A percentile compares a stretch with the other conserved stretches of the same genome.
phyloP scores from a whole-genome alignment of 2,329 filamentous ascomycete genomes.

The Colletotrichum brevisporum region DNA sequence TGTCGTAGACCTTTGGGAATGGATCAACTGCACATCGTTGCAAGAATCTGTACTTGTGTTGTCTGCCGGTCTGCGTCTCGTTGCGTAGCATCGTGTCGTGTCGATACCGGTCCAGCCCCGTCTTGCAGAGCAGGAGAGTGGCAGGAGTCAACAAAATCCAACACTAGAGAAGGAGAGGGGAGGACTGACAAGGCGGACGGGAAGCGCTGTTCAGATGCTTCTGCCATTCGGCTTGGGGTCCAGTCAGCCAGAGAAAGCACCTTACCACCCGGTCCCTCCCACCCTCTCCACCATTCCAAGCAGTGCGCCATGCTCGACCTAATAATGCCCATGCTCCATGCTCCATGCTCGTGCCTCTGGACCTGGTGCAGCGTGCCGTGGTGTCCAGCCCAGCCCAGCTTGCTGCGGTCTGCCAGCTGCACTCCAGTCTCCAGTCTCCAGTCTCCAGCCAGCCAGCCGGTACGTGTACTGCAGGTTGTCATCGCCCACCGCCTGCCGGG shows the following conservation, averaged over 20 bases:
- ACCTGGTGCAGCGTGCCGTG: too few relatives aligned
- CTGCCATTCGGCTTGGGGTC: constrained; percentile 31
- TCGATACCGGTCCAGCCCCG: constrained; percentile 1
- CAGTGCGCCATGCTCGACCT: constrained; percentile 28
- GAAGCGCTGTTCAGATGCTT: constrained; percentile 12
- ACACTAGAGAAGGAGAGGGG: neutral
- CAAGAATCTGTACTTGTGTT: too few relatives aligned
- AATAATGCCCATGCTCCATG: constrained; percentile 4
- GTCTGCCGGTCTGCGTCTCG: constrained; percentile 13
- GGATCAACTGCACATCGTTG: too few relatives aligned
- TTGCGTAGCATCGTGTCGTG: constrained; percentile 29
- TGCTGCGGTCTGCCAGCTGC: neutral
- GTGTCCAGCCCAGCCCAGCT: neutral
- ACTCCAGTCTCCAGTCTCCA: neutral
- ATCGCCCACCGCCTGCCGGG: constrained; percentile 15
- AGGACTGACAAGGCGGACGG: neutral
- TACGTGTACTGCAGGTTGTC: too few relatives aligned
- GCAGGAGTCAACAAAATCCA: neutral
- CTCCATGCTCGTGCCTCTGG: neutral
- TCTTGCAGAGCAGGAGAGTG: constrained; percentile 21
- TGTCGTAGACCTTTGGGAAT: too few relatives aligned
- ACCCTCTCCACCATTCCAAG: constrained; percentile 31
- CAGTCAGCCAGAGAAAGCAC: too few relatives aligned
- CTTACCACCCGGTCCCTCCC: constrained; percentile 27
- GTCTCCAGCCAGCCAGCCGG: neutral